Base-by-base conservation (phyloP, 2,329 filamentous ascomycete genomes). In the Tolypocladium amazonense region DNA sequence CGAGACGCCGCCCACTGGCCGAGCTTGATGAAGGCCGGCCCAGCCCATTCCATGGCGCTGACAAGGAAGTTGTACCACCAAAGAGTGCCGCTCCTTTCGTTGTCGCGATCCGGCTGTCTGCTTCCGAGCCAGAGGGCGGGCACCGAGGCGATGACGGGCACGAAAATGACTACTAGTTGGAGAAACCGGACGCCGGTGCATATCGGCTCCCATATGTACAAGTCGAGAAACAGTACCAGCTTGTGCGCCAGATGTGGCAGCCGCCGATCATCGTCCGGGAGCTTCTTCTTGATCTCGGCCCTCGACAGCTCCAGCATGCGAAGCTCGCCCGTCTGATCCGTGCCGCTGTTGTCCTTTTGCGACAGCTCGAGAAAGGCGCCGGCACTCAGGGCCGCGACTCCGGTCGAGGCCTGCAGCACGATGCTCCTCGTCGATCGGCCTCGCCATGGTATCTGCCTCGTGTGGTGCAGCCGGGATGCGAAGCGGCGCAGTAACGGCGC, bases 1-100 rank as follows among this genome's bases (percentile, higher is more conserved):
- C 94, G 83, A 6, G 94, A 97, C 3, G 94, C 94, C 23, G 94
- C 94, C 94, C 94, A 99, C 86, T 99, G 94, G 20, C 94, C 94
- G 59, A 99, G 84, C 86, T 99, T 99, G 76, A 99, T 99, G 70
- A 99, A 99, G 0, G 94, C 92, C 53, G 94, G 92, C 0, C 94
- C 94, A 23, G 93, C 91, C 70, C 87, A 82, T 75, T 99, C 93
- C 94, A 99, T 97, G 35, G 88, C 82, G 60, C 80, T 82, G 12
- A 97, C 92, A 45, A 99, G 75, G 68, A 96, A 94, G 4, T 79
- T 79, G 76, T 97, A 99, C 94, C 94, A 99, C 91, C 90, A 96
- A 3, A 97, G 69, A 0, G 92, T 92, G 0, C 94, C 93, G 7
- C 77, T 81, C 63, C 90, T 82, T 75, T 96, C 90, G 64, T 90